phyloP scores from a whole-genome alignment of 208 protist species.

The Porcisia hertigi region DNA sequence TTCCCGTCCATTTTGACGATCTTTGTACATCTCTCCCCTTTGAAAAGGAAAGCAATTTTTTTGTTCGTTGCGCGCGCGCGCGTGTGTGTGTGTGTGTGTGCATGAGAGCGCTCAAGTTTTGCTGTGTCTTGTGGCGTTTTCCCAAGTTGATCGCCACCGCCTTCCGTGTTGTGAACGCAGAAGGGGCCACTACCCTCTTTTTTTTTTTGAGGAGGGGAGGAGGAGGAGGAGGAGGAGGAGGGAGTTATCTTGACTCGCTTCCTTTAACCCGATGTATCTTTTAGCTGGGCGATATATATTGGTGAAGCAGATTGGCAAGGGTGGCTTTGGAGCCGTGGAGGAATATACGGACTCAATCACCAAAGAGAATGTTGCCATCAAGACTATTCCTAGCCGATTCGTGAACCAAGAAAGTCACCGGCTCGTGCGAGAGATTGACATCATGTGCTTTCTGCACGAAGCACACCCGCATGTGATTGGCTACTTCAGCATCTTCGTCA shows the following conservation, averaged over 20 bases:
- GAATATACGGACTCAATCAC: slow-evolving; percentile 90
- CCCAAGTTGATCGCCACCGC: neutral
- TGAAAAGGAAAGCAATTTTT: neutral
- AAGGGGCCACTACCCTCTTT: neutral
- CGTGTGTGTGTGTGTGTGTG: neutral
- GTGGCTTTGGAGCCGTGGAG: slow-evolving; percentile 97
- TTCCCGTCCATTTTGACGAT: neutral
- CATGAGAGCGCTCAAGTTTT: neutral
- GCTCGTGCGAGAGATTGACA: slow-evolving; percentile 95
- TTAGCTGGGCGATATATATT: slow-evolving; percentile 79
- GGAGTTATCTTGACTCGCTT: neutral
- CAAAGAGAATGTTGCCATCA: slow-evolving; percentile 84
- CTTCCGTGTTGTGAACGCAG: neutral
- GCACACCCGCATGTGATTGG: slow-evolving; percentile 94
- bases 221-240: too few species aligned
- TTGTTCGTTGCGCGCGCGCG: neutral
- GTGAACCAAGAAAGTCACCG: slow-evolving; percentile 93
- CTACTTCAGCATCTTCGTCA: slow-evolving; percentile 96
- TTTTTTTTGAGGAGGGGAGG: too few species aligned
- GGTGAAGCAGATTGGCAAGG: slow-evolving; percentile 79
- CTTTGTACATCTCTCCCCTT: neutral
- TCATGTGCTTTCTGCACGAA: slow-evolving; percentile 94
- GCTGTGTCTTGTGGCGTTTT: neutral
- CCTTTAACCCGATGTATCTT: slow-evolving; percentile 11
- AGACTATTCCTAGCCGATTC: slow-evolving; percentile 84